These are phyloP conservation scores for Neofusicoccum laricinum DNA, from an alignment of 2,329 filamentous ascomycete species.

Conservation along the genomic window DNA sequence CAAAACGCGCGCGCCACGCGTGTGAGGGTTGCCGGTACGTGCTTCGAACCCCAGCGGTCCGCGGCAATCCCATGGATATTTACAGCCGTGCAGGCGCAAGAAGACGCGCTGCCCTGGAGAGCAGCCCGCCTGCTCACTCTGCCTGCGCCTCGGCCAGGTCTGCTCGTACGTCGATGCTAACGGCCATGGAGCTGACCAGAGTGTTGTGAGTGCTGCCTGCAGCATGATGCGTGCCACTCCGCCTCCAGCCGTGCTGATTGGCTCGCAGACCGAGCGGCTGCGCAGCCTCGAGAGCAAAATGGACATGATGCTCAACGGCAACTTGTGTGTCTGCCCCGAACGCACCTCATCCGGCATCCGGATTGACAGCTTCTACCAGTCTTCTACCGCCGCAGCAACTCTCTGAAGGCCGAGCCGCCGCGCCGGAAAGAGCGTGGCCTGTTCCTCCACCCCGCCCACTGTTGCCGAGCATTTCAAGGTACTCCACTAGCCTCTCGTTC, in stretches of 20 bases:
- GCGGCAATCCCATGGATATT: not conserved
- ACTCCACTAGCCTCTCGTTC: no score
- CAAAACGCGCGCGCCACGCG: not conserved
- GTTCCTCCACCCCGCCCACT: not conserved
- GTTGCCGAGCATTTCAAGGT: not conserved
- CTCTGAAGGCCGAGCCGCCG: no score
- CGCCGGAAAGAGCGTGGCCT: not conserved
- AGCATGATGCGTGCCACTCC: not conserved
- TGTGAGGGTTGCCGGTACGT: constrained; percentile 5
- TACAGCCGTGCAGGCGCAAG: constrained; percentile 40
- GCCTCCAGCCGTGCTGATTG: not conserved
- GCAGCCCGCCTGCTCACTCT: constrained; percentile 49
- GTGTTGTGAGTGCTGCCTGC: not conserved
- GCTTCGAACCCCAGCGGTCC: no score
- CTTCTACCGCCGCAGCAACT: not conserved
- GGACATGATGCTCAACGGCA: not conserved
- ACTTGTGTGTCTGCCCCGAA: not conserved
- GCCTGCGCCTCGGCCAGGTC: constrained; percentile 46
- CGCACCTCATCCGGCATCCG: not conserved
- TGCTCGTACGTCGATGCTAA: constrained; percentile 26
- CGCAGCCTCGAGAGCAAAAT: constrained; percentile 8
- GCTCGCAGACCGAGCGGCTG: not conserved
- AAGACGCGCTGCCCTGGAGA: constrained; percentile 53
- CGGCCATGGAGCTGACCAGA: not conserved
- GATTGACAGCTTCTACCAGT: not conserved